Evolutionary conservation across 306 rosid genomes (phyloP).

Genomic region (Lotus japonicus): DNA sequence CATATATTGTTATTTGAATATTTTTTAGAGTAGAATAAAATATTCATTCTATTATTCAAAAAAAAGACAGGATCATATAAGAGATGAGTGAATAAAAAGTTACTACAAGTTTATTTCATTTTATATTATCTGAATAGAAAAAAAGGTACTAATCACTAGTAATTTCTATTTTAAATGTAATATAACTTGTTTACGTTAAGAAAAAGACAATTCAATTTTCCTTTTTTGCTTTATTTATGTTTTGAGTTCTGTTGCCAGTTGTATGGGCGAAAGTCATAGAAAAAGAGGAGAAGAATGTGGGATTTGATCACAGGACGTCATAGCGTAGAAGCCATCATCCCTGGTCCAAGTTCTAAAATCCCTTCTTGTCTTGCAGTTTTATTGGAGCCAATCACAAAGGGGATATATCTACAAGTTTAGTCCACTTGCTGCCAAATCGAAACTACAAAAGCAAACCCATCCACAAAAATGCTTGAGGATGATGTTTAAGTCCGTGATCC

Average conservation of each 20-base stretch:
- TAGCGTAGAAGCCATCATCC: not conserved
- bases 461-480: not conserved
- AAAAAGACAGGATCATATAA: not conserved
- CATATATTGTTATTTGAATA: not conserved
- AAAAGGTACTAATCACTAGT: too few relatives aligned
- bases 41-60: not conserved
- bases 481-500: not conserved
- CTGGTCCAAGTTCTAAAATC: not conserved
- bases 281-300: conserved; percentile 3
- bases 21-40: not conserved
- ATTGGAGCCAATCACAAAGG: conserved; percentile 2
- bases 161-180: too few relatives aligned
- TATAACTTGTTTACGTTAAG: too few relatives aligned
- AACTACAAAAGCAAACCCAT: not conserved
- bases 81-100: not conserved
- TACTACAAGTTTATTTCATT: not conserved
- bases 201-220: not conserved
- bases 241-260: not conserved
- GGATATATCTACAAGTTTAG: not conserved
- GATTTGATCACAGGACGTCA: not conserved
- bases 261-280: not conserved
- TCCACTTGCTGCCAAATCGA: conserved; percentile 1
- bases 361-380: not conserved
- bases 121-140: not conserved
- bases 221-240: not conserved